Evolutionary conservation across 306 rosid genomes (phyloP), one percentile per base, ranked within the genome.

Genomic region (Begonia peltatifolia): DNA sequence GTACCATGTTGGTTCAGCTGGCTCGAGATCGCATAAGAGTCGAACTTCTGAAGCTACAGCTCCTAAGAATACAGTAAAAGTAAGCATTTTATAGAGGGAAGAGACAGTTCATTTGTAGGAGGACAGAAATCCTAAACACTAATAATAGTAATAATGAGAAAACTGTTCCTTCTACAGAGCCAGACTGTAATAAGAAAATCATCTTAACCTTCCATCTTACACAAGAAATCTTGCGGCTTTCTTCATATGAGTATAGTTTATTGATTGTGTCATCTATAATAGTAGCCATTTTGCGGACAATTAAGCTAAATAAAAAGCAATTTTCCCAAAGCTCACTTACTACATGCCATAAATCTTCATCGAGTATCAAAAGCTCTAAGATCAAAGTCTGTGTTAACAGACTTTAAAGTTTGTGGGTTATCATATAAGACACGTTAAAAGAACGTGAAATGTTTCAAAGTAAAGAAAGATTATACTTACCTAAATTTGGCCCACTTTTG

Each of bases 1-100:
- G 20, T 64, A 85, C 95, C 95, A 90, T 15, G 94, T 53, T 12
- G 99, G 84, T 66, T 90, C 95, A 56, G 86, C 62, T 47, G 70
- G 88, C 76, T 86, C 99, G 22, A 90, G 84, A 66, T 90, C 89
- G 46, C 99, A 90, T 52, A 83, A 53, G 53, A 85, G 82, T 35
- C 92, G 80, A 65, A 83, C 84, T 71, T 90, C 97, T 6, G 97
- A 90, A 60, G 87, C 42, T 15, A 74, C 94, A 55, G 51, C 55
- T 18, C 94, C 97, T 80, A 61, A 7, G 58, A 11, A 60, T 30
- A 44, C 0, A 10, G 48, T 10, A 44, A 25, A 25, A 11, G 14
- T 1, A 44, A 44, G 14, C 14, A 10, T 44, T 44, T 44, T 30
- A 30, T 30, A 30, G 6, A 70, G 53, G 58, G 61, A 64, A 57